phyloP scores from a whole-genome alignment of 2,329 filamentous ascomycete genomes.

The Chalara sp. region DNA sequence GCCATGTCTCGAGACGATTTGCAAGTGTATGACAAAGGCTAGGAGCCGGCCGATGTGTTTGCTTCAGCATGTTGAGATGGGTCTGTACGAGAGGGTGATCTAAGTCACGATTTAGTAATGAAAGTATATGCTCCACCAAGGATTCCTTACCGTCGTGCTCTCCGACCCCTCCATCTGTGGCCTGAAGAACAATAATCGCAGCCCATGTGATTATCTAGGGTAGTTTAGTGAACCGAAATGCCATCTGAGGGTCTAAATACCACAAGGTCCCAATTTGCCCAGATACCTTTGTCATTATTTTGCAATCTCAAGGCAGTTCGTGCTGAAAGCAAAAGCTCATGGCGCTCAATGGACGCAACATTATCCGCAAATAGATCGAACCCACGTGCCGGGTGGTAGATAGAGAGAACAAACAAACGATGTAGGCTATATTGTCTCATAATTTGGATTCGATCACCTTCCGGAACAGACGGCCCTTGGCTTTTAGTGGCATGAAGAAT shows the following conservation, averaged over 20 bases:
- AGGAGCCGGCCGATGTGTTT: slow-evolving; percentile 14
- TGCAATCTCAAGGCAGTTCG: slow-evolving; percentile 34
- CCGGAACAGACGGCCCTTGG: slow-evolving; percentile 15
- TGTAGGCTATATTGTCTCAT: slow-evolving; percentile 37
- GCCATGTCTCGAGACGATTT: slow-evolving; percentile 13
- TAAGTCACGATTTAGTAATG: background rate
- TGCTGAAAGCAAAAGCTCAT: slow-evolving; percentile 35
- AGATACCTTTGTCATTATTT: slow-evolving; percentile 34
- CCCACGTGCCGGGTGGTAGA: slow-evolving; percentile 35
- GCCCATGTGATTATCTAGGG: slow-evolving; percentile 36
- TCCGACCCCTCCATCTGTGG: slow-evolving; percentile 32
- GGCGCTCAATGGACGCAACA: slow-evolving; percentile 32
- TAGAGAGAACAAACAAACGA: slow-evolving; percentile 35
- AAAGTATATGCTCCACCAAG: background rate
- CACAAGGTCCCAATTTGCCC: slow-evolving; percentile 37
- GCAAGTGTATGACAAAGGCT: slow-evolving; percentile 16
- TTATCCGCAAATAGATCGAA: slow-evolving; percentile 33
- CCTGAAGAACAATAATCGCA: slow-evolving; percentile 36
- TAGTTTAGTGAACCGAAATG: no score
- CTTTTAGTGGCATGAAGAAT: background rate
- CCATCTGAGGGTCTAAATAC: slow-evolving; percentile 1
- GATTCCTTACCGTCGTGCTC: slow-evolving; percentile 29
- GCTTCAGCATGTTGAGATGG: slow-evolving; percentile 17
- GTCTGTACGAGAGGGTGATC: slow-evolving; percentile 18
- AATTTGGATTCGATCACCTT: slow-evolving; percentile 29